Evolutionary conservation across 202 grass and related monocot species (phyloP), one percentile per base, ranked within the genome.

Genomic region (Digitaria exilis): DNA sequence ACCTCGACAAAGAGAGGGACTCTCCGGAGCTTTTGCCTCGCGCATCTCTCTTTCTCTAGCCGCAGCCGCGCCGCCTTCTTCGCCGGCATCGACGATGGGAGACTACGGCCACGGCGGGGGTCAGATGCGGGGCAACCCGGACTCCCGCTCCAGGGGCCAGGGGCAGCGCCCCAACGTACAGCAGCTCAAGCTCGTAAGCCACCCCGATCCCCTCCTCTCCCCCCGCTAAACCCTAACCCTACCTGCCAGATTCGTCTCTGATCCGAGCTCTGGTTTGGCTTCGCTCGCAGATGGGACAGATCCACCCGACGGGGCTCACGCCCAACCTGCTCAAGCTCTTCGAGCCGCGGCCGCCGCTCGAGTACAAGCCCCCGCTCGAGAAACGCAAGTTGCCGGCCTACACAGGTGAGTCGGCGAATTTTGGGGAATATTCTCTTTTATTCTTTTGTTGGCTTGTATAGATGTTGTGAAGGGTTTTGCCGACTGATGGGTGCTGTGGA

Each of bases 311-410:
- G 32, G 91, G 91, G 31, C 91, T 97, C 60, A 97, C 94, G 35
- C 28, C 91, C 44, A 97, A 97, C 82, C 88, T 97, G 22, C 79
- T 97, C 71, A 97, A 94, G 95, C 88, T 91, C 78, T 97, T 97
- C 68, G 88, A 97, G 79, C 86, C 95, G 3, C 88, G 92, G 30
- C 86, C 86, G n/a, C 90, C 92, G 17, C 76, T 94, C 42, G 92
- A 94, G 67, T 84, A 89, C 83, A 97, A 91, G 71, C 84, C 92
- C 42, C 92, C 92, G 45, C 43, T 90, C 24, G 92, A 92, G 81
- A 94, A 92, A 79, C 91, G 90, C 78, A 94, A 91, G 52, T 65
- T 75, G 7, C 91, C 87, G 65, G 62, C 86, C 8, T 97, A 91
- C 81, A 87, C 73, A 14, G 95, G 95, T 95, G 84, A 30, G 22